Percentiles rank a stretch among this genome's conserved stretches.
phyloP scores from a whole-genome alignment of 2,329 filamentous ascomycete genomes.

The Arthrobotrys musiformis region DNA sequence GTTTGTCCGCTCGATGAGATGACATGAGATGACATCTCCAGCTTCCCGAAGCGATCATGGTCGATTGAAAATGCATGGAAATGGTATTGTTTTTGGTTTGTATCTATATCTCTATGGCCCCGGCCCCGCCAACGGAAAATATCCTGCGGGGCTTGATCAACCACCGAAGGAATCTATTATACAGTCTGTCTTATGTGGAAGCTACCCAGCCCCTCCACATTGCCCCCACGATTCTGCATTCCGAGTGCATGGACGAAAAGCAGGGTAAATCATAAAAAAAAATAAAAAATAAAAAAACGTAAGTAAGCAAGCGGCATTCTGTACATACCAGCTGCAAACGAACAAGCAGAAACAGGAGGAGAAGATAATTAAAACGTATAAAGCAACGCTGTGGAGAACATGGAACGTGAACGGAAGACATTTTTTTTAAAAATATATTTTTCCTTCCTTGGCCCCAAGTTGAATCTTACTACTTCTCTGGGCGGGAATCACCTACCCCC shows the following conservation, averaged over 20 bases:
- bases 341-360: neutral
- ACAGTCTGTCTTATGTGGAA: constrained; percentile 44
- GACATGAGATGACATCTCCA: constrained; percentile 1
- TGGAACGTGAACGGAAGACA: neutral
- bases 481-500: neutral
- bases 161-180: constrained; percentile 37
- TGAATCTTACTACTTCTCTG: neutral
- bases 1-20: neutral
- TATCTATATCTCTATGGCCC: constrained; percentile 28
- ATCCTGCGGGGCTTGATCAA: neutral
- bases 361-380: constrained; percentile 6
- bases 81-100: constrained; percentile 18
- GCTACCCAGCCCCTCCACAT: constrained; percentile 8
- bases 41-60: constrained; percentile 24
- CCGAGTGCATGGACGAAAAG: constrained; percentile 17
- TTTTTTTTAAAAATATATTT: constrained; percentile 23
- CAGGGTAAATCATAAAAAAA: constrained; percentile 23
- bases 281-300: neutral
- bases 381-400: constrained; percentile 2
- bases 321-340: constrained; percentile 33
- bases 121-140: neutral
- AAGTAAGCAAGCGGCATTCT: constrained; percentile 31
- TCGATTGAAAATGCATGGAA: neutral
- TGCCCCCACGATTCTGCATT: constrained; percentile 26
- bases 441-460: neutral